A percentile compares a stretch with the other conserved stretches of the same genome.
These are phyloP conservation scores for Pseudocercospora crystallina DNA, from an alignment of 2,329 filamentous ascomycete species.

Conservation along the genomic window DNA sequence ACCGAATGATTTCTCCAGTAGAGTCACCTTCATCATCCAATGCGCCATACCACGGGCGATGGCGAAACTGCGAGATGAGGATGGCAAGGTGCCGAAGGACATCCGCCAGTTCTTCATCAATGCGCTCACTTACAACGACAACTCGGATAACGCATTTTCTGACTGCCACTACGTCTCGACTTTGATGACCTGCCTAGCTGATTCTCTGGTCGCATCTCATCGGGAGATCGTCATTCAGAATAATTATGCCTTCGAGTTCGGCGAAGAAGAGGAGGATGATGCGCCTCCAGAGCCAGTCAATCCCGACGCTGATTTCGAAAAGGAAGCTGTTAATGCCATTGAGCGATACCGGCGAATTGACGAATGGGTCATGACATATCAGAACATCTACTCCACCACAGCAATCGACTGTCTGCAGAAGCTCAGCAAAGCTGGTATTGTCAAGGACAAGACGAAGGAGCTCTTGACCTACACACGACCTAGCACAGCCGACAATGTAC, in stretches of 20 bases:
- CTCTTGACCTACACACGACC: slow-evolving; percentile 62
- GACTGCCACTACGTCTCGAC: slow-evolving; percentile 86
- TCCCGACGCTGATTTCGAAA: slow-evolving; percentile 55
- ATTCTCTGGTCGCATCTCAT: slow-evolving; percentile 50
- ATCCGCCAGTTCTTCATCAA: slow-evolving; percentile 85
- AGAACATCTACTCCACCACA: slow-evolving; percentile 63
- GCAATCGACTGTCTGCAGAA: slow-evolving; percentile 60
- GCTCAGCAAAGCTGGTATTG: slow-evolving; percentile 54
- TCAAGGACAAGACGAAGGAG: slow-evolving; percentile 54
- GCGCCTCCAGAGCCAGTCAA: slow-evolving; percentile 42
- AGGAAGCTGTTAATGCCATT: slow-evolving; percentile 60
- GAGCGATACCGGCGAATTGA: slow-evolving; percentile 64
- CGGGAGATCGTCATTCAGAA: slow-evolving; percentile 25
- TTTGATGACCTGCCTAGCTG: slow-evolving; percentile 65
- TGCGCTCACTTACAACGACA: slow-evolving; percentile 90
- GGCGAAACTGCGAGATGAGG: slow-evolving; percentile 70
- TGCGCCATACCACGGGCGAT: slow-evolving; percentile 80
- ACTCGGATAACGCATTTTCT: slow-evolving; percentile 81
- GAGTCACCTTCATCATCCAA: slow-evolving; percentile 80
- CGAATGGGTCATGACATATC: slow-evolving; percentile 66
- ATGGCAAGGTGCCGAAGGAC: slow-evolving; percentile 73
- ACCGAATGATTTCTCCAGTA: slow-evolving; percentile 89
- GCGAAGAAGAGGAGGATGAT: slow-evolving; percentile 48
- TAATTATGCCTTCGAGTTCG: slow-evolving; percentile 38
- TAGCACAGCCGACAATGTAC: slow-evolving; percentile 61